Evolutionary conservation across 306 rosid genomes (phyloP), one percentile per base, ranked within the genome.

Genomic region (Arachis stenosperma): DNA sequence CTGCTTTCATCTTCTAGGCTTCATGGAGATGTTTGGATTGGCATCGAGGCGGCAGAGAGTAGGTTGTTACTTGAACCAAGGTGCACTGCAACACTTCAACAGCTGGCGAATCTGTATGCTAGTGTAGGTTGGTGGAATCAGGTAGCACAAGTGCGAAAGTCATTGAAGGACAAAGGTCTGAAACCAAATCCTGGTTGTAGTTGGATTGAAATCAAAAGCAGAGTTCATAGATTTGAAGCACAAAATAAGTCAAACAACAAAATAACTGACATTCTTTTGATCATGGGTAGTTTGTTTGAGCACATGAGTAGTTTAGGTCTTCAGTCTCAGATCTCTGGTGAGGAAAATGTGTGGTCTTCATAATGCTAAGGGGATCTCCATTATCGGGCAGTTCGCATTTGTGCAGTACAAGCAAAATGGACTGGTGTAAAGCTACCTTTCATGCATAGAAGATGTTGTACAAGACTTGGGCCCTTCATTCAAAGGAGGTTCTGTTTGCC

Each of bases 51-150:
- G 36, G 93, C 93, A 6, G 89, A 90, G 79, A 81, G 84, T 47
- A 85, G 91, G 87, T 75, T 90, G 60, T 72, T 69, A 13, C 77
- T 88, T 76, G 89, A 89, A 80, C 93, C 90, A 3, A 71, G 81
- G 29, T 93, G 94, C 73, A 74, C 97, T 6, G 84, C 94, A 0
- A 90, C 97, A 50, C 87, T 86, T 47, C 76, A 79, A 15, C 96
- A 89, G 54, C 78, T 90, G 71, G 89, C 92, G 9, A 86, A 91
- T 72, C 84, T 93, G 76, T 89, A 88, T 73, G 97, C 97, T 22
- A 80, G 90, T 42, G 70, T 85, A 37, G 96, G 92, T 44, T 64
- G 86, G 74, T 86, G 88, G 96, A 82, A 82, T 59, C 73, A 78
- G 40, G 92, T 80, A 0, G 92, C 91, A 2, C 70, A 62, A 14